These are phyloP conservation scores for Amylocystis lapponica DNA, from an alignment of 768 basidiomycete species.

Conservation along the genomic window DNA sequence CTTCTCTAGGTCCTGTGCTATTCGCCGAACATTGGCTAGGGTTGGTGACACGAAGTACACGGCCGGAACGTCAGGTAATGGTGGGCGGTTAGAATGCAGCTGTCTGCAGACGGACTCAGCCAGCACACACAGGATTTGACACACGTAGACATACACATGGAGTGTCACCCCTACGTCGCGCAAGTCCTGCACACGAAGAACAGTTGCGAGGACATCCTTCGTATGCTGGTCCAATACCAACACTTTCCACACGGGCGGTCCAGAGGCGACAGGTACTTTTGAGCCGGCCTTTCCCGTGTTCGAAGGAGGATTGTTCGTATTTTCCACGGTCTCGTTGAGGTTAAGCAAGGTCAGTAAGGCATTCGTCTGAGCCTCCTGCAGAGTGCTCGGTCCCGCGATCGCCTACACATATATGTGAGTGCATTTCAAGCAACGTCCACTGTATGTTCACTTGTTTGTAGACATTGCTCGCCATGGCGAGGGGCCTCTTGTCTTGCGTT, in stretches of 20 bases:
- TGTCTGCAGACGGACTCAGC: constrained; percentile 51
- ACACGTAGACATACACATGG: constrained; percentile 71
- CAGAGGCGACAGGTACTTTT: constrained; percentile 47
- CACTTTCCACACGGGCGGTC: constrained; percentile 93
- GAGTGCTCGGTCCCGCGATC: constrained; percentile 45
- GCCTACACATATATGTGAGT: constrained; percentile 18
- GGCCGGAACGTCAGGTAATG: constrained; percentile 92
- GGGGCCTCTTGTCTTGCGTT: too few relatives aligned
- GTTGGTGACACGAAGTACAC: constrained; percentile 96
- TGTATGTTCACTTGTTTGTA: constrained; percentile 39
- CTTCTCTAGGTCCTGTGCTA: constrained; percentile 90
- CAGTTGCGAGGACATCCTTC: constrained; percentile 94
- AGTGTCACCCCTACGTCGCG: constrained; percentile 95
- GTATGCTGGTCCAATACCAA: constrained; percentile 92
- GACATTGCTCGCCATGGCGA: constrained; percentile 38
- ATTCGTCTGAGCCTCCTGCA: constrained; percentile 85
- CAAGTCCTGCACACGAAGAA: constrained; percentile 92
- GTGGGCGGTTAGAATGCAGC: constrained; percentile 82
- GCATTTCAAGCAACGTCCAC: neutral
- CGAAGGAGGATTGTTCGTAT: constrained; percentile 20
- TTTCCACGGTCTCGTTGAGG: constrained; percentile 61
- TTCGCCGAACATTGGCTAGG: constrained; percentile 75
- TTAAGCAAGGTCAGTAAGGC: constrained; percentile 84
- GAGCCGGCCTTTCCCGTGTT: constrained; percentile 22
- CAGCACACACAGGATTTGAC: constrained; percentile 3